These are phyloP conservation scores for Phytophthora sojae DNA, from an alignment of 352 stramenopile species.

Conservation along the genomic window DNA sequence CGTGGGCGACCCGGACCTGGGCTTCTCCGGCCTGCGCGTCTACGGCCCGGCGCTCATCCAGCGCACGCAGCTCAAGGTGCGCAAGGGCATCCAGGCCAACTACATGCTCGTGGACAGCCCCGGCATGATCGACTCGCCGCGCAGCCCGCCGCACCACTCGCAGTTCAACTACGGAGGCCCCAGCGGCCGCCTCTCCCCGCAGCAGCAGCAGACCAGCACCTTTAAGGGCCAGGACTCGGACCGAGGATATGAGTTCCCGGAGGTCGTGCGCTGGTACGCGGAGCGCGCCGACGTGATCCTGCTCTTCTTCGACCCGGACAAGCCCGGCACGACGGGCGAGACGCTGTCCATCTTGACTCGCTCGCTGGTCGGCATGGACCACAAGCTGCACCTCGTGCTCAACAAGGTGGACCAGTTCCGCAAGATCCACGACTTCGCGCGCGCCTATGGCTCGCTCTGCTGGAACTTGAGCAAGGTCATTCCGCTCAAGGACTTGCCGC, in stretches of 20 bases:
- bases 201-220: slow-evolving; percentile 41
- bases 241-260: slow-evolving; percentile 98
- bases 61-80: slow-evolving; percentile 98
- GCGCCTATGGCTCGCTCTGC: slow-evolving; percentile 98
- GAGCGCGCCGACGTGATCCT: slow-evolving; percentile 99
- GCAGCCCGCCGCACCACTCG: slow-evolving; percentile 62
- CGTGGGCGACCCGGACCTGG: slow-evolving; percentile 98
- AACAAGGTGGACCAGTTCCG: slow-evolving; percentile 99
- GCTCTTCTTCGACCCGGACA: slow-evolving; percentile 99
- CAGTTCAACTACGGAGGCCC: slow-evolving; percentile 53
- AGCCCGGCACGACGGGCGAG: slow-evolving; percentile 99
- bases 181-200: slow-evolving; percentile 41
- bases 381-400: slow-evolving; percentile 99
- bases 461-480: slow-evolving; percentile 99
- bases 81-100: slow-evolving; percentile 92
- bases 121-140: slow-evolving; percentile 99
- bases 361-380: slow-evolving; percentile 97
- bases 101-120: slow-evolving; percentile 99
- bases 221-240: slow-evolving; percentile 64
- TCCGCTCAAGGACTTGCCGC: slow-evolving; percentile 98
- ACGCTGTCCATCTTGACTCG: slow-evolving; percentile 98
- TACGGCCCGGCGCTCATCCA: slow-evolving; percentile 98
- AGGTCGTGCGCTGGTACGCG: slow-evolving; percentile 98
- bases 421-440: slow-evolving; percentile 99
- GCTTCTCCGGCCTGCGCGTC: slow-evolving; percentile 95